Base-by-base conservation (phyloP, 2,329 filamentous ascomycete genomes). In the Colletotrichum liaoningense region DNA sequence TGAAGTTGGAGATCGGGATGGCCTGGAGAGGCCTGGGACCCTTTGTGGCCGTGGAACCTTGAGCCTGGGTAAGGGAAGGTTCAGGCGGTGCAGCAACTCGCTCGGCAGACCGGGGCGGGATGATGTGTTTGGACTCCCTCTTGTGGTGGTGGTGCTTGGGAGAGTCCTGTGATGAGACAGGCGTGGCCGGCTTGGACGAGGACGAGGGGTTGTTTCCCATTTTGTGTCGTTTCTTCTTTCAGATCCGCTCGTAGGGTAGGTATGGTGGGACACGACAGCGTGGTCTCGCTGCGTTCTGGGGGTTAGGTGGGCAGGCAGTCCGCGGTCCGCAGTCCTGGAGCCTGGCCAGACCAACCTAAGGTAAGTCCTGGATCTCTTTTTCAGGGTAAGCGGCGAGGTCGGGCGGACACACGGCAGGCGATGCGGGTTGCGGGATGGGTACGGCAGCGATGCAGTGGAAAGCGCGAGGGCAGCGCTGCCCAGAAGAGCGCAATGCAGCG, bases 41-140 rank as follows among this genome's bases (percentile, higher is more conserved):
- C 62, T 82, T 83, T 78, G 84, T 83, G 74, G 84, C 84, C 74
- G 87, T 89, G 70, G 88, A 89, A 77, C 89, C 89, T 70, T 88
- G 86, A 63, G 90, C 90, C 81, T 90, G 89, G 76, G 90, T 87
- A 75, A 90, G 86, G 63, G 90, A 91, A 66, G 88, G 86, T 82
- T 92, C 90, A 72, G 90, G 90, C 62, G 90, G 89, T 68, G 88
- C 90, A 77, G 87, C 87, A 72, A 87, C 88, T 76, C 88, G 86
- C 76, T 89, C 88, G 73, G 86, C 84, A 75, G 86, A 84, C 76
- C 90, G 88, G 75, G 88, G 86, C 73, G 88, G 85, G 79, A 89
- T 87, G 78, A 88, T 88, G 78, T 88, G 87, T 81, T 85, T 85
- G 75, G 84, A 84, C 76, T 87, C 85, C 78, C 81, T 83, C 80